phyloP scores from a whole-genome alignment of 2,329 filamentous ascomycete genomes.

The Fusarium oligoseptatum region DNA sequence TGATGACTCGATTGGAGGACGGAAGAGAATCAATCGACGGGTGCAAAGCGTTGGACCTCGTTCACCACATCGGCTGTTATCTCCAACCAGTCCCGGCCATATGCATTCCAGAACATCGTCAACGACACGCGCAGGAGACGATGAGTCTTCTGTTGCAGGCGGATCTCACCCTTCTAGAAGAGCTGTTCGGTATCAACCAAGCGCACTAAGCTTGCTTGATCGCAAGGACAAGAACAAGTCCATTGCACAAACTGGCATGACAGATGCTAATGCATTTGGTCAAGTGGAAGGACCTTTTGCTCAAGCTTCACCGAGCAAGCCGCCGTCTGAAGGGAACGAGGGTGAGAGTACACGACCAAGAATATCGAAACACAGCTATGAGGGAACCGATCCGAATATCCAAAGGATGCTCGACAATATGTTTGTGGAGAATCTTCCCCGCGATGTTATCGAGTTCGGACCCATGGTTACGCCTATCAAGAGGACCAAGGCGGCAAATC shows the following conservation, averaged over 20 bases:
- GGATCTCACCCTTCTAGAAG: conserved; percentile 59
- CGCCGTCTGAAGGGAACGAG: conserved; percentile 42
- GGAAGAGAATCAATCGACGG: conserved; percentile 66
- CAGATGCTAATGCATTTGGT: conserved; percentile 71
- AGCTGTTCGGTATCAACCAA: conserved; percentile 68
- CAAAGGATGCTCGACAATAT: conserved; percentile 84
- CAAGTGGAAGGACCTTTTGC: conserved; percentile 70
- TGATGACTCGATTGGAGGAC: conserved; percentile 73
- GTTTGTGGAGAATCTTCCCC: conserved; percentile 79
- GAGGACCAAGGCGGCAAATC: conserved; percentile 62
- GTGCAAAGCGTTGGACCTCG: conserved; percentile 53
- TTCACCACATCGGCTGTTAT: conserved; percentile 49
- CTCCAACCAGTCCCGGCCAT: conserved; percentile 49
- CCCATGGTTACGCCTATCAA: conserved; percentile 81
- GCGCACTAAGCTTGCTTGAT: conserved; percentile 71
- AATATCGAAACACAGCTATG: conserved; percentile 81
- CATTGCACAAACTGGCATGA: conserved; percentile 69
- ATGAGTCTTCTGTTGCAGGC: conserved; percentile 55
- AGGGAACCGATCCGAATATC: conserved; percentile 80
- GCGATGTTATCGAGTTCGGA: conserved; percentile 78
- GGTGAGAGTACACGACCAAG: conserved; percentile 55
- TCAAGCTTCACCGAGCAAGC: conserved; percentile 46
- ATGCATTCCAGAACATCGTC: conserved; percentile 56
- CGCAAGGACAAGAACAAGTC: conserved; percentile 71
- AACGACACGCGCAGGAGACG: conserved; percentile 47